Base-by-base conservation (phyloP, 208 protist genomes). In the Leishmania arabica region DNA sequence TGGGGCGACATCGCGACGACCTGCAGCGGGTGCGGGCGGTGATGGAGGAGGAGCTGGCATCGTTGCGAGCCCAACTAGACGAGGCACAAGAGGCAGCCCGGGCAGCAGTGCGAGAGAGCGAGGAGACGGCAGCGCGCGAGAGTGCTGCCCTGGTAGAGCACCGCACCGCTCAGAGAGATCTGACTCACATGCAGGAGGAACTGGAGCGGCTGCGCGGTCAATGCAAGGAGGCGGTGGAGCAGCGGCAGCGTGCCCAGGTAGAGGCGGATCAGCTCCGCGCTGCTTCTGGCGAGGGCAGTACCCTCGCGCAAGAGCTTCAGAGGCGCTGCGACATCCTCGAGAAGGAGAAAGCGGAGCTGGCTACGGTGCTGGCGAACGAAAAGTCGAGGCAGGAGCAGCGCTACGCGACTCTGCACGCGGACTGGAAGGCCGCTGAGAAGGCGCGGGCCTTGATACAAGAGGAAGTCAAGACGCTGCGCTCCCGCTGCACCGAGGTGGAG, bases 391-490 rank as follows among this genome's bases (percentile, higher is more conserved):
- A 86, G 69, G 54, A 75, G 69, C 75, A 86, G 78, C 84, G 88
- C 64, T 88, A 85, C 58, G 45, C 80, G 49, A 56, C 80, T 31
- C 72, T 89, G 65, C 79, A 92, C 68, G 54, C 80, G 58, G 88
- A 95, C 54, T 92, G 87, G 87, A 79, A 77, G 51, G 72, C 83
- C 27, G 40, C 85, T 24, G 93, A 93, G 77, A 85, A 86, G 77
- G 86, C 79, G 11, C 86, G 88, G 21, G 83, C 72, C 31, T 78
- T 65, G n/a, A 60, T 94, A 65, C 90, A 93, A 58, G 91, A 95
- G 62, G 90, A 93, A 71, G 62, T 94, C 8, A 89, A 88, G 62
- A 66, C 49, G 42, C 74, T 92, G 74, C 89, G 89, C 51, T 62
- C 86, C 42, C 89, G 88, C 51, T 74, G 88, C 27, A 76, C 79